These are phyloP conservation scores for Fraxinus americana DNA, from an alignment of 257 asterid species.

Conservation along the genomic window DNA sequence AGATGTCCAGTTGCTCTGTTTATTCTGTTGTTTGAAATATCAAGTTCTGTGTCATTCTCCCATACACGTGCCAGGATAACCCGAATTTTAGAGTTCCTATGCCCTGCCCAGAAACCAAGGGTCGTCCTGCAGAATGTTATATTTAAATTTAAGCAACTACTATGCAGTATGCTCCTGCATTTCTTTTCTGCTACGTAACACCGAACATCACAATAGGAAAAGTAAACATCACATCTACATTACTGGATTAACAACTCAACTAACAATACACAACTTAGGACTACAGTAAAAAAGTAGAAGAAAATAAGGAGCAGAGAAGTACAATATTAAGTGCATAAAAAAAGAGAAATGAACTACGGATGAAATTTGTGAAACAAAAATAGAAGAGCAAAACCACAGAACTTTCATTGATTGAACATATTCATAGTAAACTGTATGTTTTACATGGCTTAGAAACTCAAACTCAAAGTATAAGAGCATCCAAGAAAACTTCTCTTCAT, in stretches of 20 bases:
- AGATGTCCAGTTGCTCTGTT: constrained; percentile 87
- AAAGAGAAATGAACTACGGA: background rate
- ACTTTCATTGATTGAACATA: background rate
- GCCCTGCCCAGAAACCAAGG: constrained; percentile 99
- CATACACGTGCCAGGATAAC: constrained; percentile 88
- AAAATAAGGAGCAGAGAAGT: background rate
- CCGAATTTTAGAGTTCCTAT: constrained; percentile 90
- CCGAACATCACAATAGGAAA: constrained; percentile 4
- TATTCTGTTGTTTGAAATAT: constrained; percentile 78
- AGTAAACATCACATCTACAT: constrained; percentile 7
- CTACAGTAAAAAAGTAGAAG: background rate
- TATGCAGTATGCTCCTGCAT: constrained; percentile 4
- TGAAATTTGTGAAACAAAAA: background rate
- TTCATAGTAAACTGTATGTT: background rate
- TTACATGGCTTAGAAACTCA: background rate
- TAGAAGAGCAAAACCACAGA: background rate
- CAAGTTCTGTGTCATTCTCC: constrained; percentile 98
- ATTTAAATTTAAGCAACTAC: constrained; percentile 19
- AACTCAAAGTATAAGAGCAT: background rate
- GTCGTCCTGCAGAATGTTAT: constrained; percentile 65
- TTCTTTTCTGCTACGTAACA: background rate
- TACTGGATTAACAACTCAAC: constrained; percentile 3
- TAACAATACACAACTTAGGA: background rate
- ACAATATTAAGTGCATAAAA: background rate
- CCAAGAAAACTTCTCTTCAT: background rate